Evolutionary conservation across 1,139 yeast genomes (phyloP).

Genomic region (Yamadazyma siamensis): DNA sequence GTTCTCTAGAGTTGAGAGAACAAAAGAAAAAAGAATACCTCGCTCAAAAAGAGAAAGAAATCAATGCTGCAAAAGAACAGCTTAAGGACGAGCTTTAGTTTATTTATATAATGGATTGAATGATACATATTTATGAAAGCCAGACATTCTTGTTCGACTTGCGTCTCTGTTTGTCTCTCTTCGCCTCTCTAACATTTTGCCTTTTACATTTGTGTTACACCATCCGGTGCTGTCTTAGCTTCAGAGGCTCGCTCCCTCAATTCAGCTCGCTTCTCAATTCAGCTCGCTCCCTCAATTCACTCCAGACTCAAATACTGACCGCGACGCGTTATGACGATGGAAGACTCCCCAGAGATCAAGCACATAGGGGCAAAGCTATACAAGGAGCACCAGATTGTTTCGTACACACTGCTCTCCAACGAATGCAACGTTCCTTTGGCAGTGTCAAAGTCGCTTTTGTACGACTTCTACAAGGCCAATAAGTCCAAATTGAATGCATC

Average conservation of each 20-base stretch:
- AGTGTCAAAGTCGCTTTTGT: conserved; percentile 26
- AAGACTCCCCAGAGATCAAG: conserved; percentile 27
- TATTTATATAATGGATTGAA: not conserved
- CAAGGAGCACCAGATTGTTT: conserved; percentile 12
- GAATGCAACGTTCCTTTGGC: conserved; percentile 6
- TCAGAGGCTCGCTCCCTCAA: no score
- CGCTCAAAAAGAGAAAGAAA: conserved; percentile 12
- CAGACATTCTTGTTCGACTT: not conserved
- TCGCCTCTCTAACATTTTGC: no score
- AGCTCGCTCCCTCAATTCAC: no score
- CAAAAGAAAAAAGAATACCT: conserved; percentile 25
- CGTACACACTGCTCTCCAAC: conserved; percentile 10
- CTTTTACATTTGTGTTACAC: no score
- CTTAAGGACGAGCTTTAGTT: conserved; percentile 16
- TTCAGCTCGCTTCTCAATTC: no score
- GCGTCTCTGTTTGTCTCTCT: no score
- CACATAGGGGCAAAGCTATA: conserved; percentile 26
- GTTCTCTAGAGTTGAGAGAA: conserved; percentile 32
- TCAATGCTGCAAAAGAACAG: conserved; percentile 6
- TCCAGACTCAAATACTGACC: no score
- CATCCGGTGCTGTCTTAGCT: no score
- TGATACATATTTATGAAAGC: not conserved
- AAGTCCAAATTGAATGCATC: conserved; percentile 29
- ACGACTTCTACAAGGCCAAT: conserved; percentile 31
- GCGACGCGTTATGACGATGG: conserved; percentile 35